A percentile compares a stretch with the other conserved stretches of the same genome.
Evolutionary conservation across 1,284 basidiomycete species (phyloP).

Genomic region (Cerrena zonata): DNA sequence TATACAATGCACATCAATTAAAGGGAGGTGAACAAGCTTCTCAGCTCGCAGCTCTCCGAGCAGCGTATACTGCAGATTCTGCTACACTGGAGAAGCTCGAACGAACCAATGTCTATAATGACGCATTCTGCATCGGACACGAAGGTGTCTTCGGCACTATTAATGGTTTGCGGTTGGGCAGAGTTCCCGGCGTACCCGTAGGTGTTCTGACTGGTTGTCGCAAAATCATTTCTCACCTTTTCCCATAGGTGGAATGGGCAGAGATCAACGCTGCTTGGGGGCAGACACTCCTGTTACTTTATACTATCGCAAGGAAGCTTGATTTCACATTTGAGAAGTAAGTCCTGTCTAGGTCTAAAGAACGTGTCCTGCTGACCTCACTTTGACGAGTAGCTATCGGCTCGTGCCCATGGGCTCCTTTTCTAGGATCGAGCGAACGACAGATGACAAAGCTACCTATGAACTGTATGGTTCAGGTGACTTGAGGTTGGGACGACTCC

Average conservation of each 20-base stretch:
- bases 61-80: constrained; percentile 72
- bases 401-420: constrained; percentile 90
- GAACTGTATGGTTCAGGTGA: constrained; percentile 90
- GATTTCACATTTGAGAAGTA: constrained; percentile 84
- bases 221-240: constrained; percentile 2
- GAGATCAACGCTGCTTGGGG: constrained; percentile 99
- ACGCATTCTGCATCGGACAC: constrained; percentile 96
- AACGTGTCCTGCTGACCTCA: constrained; percentile 10
- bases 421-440: constrained; percentile 81
- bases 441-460: constrained; percentile 77
- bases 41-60: constrained; percentile 65
- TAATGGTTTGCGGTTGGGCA: constrained; percentile 87
- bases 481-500: constrained; percentile 77
- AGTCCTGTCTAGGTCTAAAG: constrained; percentile 21
- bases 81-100: constrained; percentile 80
- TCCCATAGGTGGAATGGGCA: constrained; percentile 83
- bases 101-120: constrained; percentile 94
- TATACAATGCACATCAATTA: constrained; percentile 67
- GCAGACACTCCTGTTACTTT: constrained; percentile 85
- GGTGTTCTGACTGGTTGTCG: constrained; percentile 20
- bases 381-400: constrained; percentile 57
- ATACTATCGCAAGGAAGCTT: constrained; percentile 85
- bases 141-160: constrained; percentile 93
- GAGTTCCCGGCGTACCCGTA: constrained; percentile 73
- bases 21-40: constrained; percentile 61